Evolutionary conservation across 306 rosid genomes (phyloP).

Genomic region (Boehmeria nivea): DNA sequence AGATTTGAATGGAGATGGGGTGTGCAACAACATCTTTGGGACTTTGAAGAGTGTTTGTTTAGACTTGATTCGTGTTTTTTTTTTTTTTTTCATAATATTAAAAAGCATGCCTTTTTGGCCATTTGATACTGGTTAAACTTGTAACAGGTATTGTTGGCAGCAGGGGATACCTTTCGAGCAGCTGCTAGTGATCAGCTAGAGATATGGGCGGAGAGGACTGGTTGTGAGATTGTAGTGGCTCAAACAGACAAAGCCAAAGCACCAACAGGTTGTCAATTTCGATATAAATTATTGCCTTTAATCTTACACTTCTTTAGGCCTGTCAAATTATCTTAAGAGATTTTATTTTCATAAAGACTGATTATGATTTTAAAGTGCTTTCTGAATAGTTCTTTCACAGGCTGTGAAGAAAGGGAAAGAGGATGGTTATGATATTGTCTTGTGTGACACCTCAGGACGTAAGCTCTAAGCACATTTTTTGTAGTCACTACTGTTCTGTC

Average conservation of each 20-base stretch:
- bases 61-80: too few relatives aligned
- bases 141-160: slow-evolving; percentile 83
- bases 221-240: slow-evolving; percentile 85
- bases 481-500: slow-evolving; percentile 19
- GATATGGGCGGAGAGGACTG: slow-evolving; percentile 98
- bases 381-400: slow-evolving; percentile 77
- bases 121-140: slow-evolving; percentile 12
- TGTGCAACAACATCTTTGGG: too few relatives aligned
- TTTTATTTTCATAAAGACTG: slow-evolving; percentile 23
- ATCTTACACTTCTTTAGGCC: too few relatives aligned
- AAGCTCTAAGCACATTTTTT: slow-evolving; percentile 32
- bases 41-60: too few relatives aligned
- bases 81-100: too few relatives aligned
- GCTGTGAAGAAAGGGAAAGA: slow-evolving; percentile 91
- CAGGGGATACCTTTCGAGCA: slow-evolving; percentile 98
- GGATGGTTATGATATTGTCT: slow-evolving; percentile 71
- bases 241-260: slow-evolving; percentile 84
- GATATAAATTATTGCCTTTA: too few relatives aligned
- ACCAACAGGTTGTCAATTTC: slow-evolving; percentile 48
- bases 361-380: slow-evolving; percentile 39
- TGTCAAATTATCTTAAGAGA: background rate
- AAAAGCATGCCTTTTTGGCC: too few relatives aligned
- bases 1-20: too few relatives aligned
- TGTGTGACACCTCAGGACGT: slow-evolving; percentile 98
- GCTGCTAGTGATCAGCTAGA: slow-evolving; percentile 98